Evolutionary conservation across 2,329 filamentous ascomycete species (phyloP), one percentile per base, ranked within the genome.

Genomic region (Aspergillus eucalypticola): DNA sequence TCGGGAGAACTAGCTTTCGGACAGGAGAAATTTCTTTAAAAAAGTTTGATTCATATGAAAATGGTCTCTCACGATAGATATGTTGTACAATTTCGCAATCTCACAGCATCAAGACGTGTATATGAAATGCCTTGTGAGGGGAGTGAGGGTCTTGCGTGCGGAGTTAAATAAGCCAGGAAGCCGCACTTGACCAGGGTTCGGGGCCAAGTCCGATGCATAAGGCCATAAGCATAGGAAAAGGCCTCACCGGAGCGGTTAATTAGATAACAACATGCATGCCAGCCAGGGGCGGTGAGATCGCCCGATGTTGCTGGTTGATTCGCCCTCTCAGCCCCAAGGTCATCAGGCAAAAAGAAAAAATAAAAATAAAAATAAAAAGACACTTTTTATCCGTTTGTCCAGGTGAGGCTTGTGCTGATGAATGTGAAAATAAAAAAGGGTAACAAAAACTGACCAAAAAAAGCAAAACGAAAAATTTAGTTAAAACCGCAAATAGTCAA

Each of bases 241-340:
- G 39, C 53, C 53, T 55, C 53, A 55, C 42, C 53, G 39, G 53
- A 6, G 38, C 53, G 53, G 53, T 35, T 55, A 55, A 55, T 55
- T 55, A 46, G 39, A 46, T 46, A 55, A 46, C 53, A 46, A 13
- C 41, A 32, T 44, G 25, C 42, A 46, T 15, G 25, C 53, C 51
- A 58, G 59, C 53, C 51, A 58, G 59, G 39, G 56, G 59, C 59
- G 59, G 59, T 61, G 59, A 56, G 23, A 39, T 38, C 39, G 17
- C 39, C 53, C 42, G 39, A 46, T 55, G 53, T 11, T 35, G 39
- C 23, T 50, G 46, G 50, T 19, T 44, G 53, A 55, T 55, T 55
- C 53, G 39, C 39, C 35, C 32, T 15, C 39, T 15, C 39, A 19
- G 19, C 35, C 23, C 32, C 39, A 25, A 25, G 38, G 38, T 54